Evolutionary conservation across 352 stramenopile species (phyloP).

Genomic region (Pythium dissotocum): DNA sequence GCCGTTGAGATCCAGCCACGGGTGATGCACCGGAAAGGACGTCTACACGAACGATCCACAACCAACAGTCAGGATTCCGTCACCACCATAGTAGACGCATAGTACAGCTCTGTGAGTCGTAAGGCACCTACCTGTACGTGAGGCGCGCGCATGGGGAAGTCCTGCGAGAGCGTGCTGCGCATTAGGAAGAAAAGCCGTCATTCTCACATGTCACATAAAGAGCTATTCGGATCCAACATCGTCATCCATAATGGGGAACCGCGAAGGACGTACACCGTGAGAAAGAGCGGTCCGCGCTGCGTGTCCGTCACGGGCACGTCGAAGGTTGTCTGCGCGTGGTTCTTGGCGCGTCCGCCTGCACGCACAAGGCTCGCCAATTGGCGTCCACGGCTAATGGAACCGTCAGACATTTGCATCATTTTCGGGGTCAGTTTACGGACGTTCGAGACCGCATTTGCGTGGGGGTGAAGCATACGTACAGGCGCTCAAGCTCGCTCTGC

Average conservation of each 20-base stretch:
- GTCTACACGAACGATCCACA: constrained; percentile 39
- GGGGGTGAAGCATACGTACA: constrained; percentile 41
- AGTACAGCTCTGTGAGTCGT: background rate
- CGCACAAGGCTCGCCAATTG: constrained; percentile 83
- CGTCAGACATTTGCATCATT: background rate
- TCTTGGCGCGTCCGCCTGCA: constrained; percentile 76
- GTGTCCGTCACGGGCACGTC: constrained; percentile 72
- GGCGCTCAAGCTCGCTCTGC: constrained; percentile 76
- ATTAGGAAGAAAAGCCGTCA: background rate
- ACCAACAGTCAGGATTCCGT: background rate
- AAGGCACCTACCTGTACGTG: constrained; percentile 46
- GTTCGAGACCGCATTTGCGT: background rate
- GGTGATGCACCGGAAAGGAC: constrained; percentile 72
- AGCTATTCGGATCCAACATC: background rate
- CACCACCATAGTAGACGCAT: background rate
- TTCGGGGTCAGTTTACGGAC: background rate
- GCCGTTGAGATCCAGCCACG: constrained; percentile 66
- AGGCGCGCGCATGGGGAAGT: constrained; percentile 74
- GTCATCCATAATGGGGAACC: too few species aligned
- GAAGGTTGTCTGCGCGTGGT: constrained; percentile 85
- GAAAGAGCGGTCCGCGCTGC: constrained; percentile 39
- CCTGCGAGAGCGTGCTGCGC: constrained; percentile 59
- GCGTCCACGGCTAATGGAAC: constrained; percentile 49
- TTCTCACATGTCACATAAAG: constrained; percentile 20
- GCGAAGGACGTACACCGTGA: constrained; percentile 45